Base-by-base conservation (phyloP, 1,284 basidiomycete genomes). In the Trametes sp. region DNA sequence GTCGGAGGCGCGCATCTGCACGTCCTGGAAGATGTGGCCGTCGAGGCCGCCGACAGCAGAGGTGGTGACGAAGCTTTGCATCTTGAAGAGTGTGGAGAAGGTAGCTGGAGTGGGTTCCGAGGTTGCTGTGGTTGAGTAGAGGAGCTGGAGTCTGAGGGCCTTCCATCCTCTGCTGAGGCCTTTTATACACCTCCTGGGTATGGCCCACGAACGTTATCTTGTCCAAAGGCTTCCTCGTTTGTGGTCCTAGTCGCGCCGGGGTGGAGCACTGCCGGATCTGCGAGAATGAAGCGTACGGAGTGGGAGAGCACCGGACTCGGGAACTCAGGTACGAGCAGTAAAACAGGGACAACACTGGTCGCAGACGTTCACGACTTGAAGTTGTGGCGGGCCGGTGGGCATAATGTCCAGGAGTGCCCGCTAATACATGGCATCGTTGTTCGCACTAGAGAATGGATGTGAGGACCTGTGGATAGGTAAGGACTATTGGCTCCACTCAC, bases 1-100 rank as follows among this genome's bases (percentile, higher is more conserved):
- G 4, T 41, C 52, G 36, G 33, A 31, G 28, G 29, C 42, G 24
- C 55, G 36, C 35, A 41, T 46, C 29, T 41, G 41, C 4, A 68
- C 24, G 46, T 68, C 63, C 26, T 54, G 50, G 45, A 60, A 65
- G 19, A 50, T 11, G 19, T 29, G 24, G 41, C 61, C 58, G 33
- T 48, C 53, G 35, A 31, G 16, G 46, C 63, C 66, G 33, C 66
- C 66, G 36, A 65, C 56, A 23, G 65, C 54, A 41, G 63, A 51
- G 24, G 63, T 61, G n/a, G 41, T 51, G 24, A 56, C 38, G 54
- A 61, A 61, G 31, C 45, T 52, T 26, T 55, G 35, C 59, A 63
- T 61, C 4, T 6, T 41, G 2, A n/a, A 8, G n/a, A 19, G 19
- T 41, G 35, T 36, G 8, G 38, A 19, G 16, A 19, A 41, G 35